Conservation (phyloP, 139 green algal species). For the Volvox africanus region DNA sequence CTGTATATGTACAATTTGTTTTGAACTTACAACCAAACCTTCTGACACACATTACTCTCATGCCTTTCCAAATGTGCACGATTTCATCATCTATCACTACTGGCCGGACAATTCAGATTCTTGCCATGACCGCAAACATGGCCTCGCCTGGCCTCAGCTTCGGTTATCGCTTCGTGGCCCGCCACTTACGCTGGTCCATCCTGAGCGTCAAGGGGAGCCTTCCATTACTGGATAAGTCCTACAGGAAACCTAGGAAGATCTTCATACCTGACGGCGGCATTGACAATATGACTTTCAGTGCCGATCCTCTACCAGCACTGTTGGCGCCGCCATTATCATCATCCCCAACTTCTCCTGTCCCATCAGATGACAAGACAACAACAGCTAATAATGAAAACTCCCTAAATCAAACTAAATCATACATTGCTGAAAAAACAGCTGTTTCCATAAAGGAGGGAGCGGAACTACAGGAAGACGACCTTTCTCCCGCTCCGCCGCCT, state of each 20-base stretch:
- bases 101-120: not conserved
- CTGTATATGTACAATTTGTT: not conserved
- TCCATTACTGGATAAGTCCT: not conserved
- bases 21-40: not conserved
- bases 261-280: not conserved
- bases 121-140: not conserved
- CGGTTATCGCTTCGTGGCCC: not conserved
- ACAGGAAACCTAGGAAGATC: not conserved
- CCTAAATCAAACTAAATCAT: too few species aligned
- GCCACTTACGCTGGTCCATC: not conserved
- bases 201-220: not conserved
- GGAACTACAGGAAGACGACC: too few species aligned
- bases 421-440: not conserved
- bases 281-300: not conserved
- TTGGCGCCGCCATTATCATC: too few species aligned
- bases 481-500: too few species aligned
- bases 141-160: not conserved
- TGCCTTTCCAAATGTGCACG: not conserved
- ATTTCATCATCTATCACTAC: not conserved
- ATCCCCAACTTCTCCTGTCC: too few species aligned
- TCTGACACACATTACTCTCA: not conserved
- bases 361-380: too few species aligned
- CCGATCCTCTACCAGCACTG: not conserved
- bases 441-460: not conserved
- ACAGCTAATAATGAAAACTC: too few species aligned